Evolutionary conservation across 2,329 filamentous ascomycete genomes (phyloP), one percentile per base, ranked within the genome.

Genomic region (Arthrobotrys sphaeroides): DNA sequence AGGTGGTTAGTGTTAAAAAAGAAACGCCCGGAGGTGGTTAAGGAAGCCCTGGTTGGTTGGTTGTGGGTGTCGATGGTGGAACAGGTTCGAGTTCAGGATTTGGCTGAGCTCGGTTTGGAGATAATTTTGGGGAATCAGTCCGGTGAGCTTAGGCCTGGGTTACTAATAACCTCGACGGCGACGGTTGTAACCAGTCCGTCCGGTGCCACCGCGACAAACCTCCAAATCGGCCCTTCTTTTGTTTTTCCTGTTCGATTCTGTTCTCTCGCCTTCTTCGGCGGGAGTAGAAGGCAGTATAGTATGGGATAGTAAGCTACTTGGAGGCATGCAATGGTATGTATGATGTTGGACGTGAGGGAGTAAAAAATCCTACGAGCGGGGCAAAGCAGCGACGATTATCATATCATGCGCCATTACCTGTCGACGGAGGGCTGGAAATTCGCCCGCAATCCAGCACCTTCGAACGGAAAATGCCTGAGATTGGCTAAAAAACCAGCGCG

Each of bases 401-500:
- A 38, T 55, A 70, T 70, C 66, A 70, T 62, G 53, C 65, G 65
- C 51, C 20, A 55, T 55, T 55, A 55, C 31, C 10, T 55, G 51
- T 55, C 51, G 33, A 62, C 55, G 60, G 24, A 51, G 55, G 47
- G 40, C 45, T 49, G 57, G 64, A 55, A 62, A 16, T 51, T 45
- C 42, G 24, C 59, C 59, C 59, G 59, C 59, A 42, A 62, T 62
- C 59, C 28, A 64, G 33, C 45, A 72, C 45, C 33, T 45, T 64
- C 67, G 47, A 72, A 64, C 67, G 57, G 59, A 55, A 72, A 72
- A 43, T 65, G 67, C 67, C 67, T 64, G 47, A 72, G 67, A 65
- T 72, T 72, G 67, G 67, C 67, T 73, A 57, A 73, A n/a, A n/a
- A 73, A 66, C n/a, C 60, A 60, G 67, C 67, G 67, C 67, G 59